These are phyloP conservation scores for Umbelopsis sp. DNA, from an alignment of 192 early-diverging fungal species.

Conservation along the genomic window DNA sequence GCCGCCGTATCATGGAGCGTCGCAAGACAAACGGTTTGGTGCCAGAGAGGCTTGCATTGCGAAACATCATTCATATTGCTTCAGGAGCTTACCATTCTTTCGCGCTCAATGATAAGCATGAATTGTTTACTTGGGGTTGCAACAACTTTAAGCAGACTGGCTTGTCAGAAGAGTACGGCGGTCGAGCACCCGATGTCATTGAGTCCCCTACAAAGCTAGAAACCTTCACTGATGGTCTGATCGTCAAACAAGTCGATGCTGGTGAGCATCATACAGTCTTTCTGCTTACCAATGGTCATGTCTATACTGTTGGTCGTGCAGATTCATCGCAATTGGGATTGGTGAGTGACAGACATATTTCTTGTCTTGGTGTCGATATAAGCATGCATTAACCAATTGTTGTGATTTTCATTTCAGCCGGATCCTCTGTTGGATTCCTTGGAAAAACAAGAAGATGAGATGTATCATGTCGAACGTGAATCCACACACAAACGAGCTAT, in stretches of 20 bases:
- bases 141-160: conserved; percentile 94
- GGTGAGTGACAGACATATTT: not conserved
- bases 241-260: conserved; percentile 65
- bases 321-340: conserved; percentile 85
- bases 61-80: conserved; percentile 65
- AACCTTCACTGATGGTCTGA: conserved; percentile 44
- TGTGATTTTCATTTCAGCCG: not conserved
- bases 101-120: conserved; percentile 66
- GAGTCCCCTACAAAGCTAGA: conserved; percentile 61
- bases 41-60: conserved; percentile 56
- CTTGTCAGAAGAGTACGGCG: conserved; percentile 45
- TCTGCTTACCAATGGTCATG: conserved; percentile 69
- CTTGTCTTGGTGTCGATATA: not conserved
- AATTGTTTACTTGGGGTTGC: conserved; percentile 82
- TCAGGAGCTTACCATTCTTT: conserved; percentile 88
- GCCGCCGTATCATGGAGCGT: conserved; percentile 78
- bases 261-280: conserved; percentile 88
- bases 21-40: conserved; percentile 65
- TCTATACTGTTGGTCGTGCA: conserved; percentile 84
- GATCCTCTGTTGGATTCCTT: not conserved
- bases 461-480: conserved; percentile 4
- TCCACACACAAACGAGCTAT: conserved; percentile 59
- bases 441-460: conserved; percentile 28
- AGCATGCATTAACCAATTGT: conserved; percentile 8
- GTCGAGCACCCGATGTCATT: conserved; percentile 40